A percentile compares a stretch with the other conserved stretches of the same genome.
Conservation (phyloP, 257 asterid species). For the Asclepias syriaca region DNA sequence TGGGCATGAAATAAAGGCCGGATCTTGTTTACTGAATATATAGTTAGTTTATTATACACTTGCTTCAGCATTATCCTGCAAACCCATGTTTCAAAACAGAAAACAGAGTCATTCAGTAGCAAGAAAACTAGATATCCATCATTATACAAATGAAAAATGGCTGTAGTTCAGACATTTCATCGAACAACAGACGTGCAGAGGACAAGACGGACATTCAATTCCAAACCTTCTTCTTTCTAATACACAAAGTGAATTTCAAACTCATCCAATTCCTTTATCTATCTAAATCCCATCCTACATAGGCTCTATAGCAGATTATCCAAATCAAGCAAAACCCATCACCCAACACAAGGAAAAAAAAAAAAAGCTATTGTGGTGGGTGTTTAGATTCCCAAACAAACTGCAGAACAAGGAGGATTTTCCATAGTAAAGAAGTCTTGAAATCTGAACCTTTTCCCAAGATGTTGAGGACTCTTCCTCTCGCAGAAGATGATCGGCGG, state of each 20-base stretch:
- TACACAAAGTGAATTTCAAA: not conserved
- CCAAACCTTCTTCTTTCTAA: not conserved
- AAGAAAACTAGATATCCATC: not conserved
- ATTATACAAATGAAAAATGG: not conserved
- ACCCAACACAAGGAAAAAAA: too few species aligned
- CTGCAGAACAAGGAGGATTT: not conserved
- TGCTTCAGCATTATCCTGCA: conserved; percentile 50
- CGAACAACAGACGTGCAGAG: not conserved
- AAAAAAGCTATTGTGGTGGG: not conserved
- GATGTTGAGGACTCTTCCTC: not conserved
- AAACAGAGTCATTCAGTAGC: not conserved
- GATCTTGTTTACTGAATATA: conserved; percentile 32
- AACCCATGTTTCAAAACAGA: conserved; percentile 2
- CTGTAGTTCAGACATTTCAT: conserved; percentile 2
- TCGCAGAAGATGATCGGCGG: not conserved
- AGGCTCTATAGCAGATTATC: not conserved
- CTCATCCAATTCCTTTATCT: not conserved
- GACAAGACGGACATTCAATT: not conserved
- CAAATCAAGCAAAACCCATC: not conserved
- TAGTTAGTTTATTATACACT: conserved; percentile 32
- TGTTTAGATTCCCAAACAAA: not conserved
- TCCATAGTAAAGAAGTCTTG: not conserved
- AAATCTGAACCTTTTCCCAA: not conserved
- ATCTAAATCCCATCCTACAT: not conserved
- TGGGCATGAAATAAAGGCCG: conserved; percentile 36